Conservation (phyloP, 1,284 basidiomycete species). For the Pyrrhoderma lamaoense region DNA sequence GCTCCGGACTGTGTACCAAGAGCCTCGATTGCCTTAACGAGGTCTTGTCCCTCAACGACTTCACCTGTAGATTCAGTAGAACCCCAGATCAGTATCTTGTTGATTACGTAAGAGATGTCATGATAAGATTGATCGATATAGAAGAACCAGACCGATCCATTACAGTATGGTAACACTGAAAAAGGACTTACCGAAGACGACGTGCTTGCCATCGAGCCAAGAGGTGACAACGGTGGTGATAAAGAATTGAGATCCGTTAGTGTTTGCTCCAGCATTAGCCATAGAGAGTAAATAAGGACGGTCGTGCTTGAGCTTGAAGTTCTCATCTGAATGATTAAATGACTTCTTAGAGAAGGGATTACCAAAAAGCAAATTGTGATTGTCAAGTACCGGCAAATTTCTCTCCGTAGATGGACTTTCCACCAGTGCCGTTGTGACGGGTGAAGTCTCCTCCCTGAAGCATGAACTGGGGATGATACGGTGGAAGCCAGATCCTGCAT, state of each 20-base stretch:
- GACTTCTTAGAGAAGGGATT: neutral
- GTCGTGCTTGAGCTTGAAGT: slow-evolving; percentile 74
- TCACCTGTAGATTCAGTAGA: slow-evolving; percentile 34
- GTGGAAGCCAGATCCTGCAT: slow-evolving; percentile 70
- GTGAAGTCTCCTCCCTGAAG: slow-evolving; percentile 80
- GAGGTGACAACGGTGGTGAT: slow-evolving; percentile 76
- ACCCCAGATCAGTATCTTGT: slow-evolving; percentile 2
- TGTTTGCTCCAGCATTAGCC: slow-evolving; percentile 75
- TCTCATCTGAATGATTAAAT: slow-evolving; percentile 57
- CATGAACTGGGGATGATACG: slow-evolving; percentile 88
- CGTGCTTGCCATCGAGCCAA: slow-evolving; percentile 77
- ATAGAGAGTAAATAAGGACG: slow-evolving; percentile 84
- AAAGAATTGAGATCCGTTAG: slow-evolving; percentile 79
- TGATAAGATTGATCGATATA: slow-evolving; percentile 4
- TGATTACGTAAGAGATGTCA: slow-evolving; percentile 3
- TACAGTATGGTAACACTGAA: neutral
- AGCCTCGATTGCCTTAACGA: slow-evolving; percentile 72
- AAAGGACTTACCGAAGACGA: slow-evolving; percentile 58
- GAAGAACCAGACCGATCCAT: neutral
- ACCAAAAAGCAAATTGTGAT: neutral
- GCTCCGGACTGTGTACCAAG: slow-evolving; percentile 49
- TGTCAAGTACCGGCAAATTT: slow-evolving; percentile 56
- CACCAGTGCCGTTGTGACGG: slow-evolving; percentile 75
- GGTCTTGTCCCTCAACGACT: slow-evolving; percentile 68
- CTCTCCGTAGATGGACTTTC: slow-evolving; percentile 85